Conservation (phyloP, 129 eudicot genomes). For the Chrysanthemum seticuspe region DNA sequence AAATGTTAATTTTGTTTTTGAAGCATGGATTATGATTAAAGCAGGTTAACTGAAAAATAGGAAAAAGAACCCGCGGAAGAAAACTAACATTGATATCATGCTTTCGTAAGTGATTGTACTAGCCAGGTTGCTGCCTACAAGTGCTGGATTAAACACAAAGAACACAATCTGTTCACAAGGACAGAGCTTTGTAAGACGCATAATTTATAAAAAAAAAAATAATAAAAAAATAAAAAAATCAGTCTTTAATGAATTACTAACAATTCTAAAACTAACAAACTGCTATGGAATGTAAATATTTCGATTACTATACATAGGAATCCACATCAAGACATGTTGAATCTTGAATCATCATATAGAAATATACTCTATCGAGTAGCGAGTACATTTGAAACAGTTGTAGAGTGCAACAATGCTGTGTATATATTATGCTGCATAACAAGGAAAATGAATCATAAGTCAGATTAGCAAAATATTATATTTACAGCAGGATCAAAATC, state of each 20-base stretch:
- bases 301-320: not conserved
- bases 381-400: no score
- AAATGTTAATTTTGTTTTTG: not conserved
- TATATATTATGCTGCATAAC: no score
- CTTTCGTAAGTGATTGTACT: slow-evolving; percentile 64
- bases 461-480: no score
- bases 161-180: slow-evolving; percentile 55
- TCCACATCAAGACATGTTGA: no score
- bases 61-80: not conserved
- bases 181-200: not conserved
- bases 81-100: slow-evolving; percentile 57
- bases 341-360: no score
- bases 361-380: no score
- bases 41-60: not conserved
- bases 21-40: not conserved
- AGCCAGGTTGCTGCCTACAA: slow-evolving; percentile 72
- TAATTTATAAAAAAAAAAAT: not conserved
- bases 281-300: no score
- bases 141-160: slow-evolving; percentile 85
- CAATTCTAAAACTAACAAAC: no score
- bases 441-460: no score
- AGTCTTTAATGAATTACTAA: not conserved
- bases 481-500: no score
- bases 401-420: no score
- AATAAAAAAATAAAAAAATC: no score